Evolutionary conservation across 164 flowering plant species (phyloP).

Genomic region (Stephania yunnanensis): DNA sequence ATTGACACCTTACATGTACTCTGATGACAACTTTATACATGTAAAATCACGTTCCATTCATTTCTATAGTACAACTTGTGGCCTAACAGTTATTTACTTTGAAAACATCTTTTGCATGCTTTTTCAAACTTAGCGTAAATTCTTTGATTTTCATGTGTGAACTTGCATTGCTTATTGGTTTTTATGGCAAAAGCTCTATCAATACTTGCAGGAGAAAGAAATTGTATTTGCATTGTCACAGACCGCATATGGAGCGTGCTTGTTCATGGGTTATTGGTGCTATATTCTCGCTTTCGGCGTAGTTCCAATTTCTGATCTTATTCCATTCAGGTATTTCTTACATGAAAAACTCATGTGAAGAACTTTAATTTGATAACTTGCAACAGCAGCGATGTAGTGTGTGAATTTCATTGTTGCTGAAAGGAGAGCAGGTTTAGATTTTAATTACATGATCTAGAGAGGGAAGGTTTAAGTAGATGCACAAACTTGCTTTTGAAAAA

Average conservation of each 20-base stretch:
- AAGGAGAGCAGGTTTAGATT: neutral
- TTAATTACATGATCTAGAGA: neutral
- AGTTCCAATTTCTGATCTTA: conserved; percentile 37
- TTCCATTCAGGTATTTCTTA: conserved; percentile 74
- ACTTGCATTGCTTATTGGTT: neutral
- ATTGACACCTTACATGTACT: neutral
- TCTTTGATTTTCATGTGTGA: neutral
- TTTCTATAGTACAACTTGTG: neutral
- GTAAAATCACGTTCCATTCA: neutral
- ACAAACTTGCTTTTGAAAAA: too few species aligned
- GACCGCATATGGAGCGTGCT: conserved; percentile 68
- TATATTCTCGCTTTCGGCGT: conserved; percentile 50
- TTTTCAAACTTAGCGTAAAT: neutral
- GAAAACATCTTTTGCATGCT: neutral
- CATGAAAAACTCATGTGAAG: too few species aligned
- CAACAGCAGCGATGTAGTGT: neutral
- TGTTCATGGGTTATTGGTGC: conserved; percentile 85
- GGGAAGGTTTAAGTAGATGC: neutral
- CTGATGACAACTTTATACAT: neutral
- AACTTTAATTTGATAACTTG: neutral
- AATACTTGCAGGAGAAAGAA: conserved; percentile 63
- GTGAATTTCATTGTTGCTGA: neutral
- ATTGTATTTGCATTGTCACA: conserved; percentile 78
- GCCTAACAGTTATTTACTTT: neutral
- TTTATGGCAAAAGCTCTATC: neutral